Evolutionary conservation across 108 stramenopile species (phyloP).

Genomic region (Asterionellopsis glacialis): DNA sequence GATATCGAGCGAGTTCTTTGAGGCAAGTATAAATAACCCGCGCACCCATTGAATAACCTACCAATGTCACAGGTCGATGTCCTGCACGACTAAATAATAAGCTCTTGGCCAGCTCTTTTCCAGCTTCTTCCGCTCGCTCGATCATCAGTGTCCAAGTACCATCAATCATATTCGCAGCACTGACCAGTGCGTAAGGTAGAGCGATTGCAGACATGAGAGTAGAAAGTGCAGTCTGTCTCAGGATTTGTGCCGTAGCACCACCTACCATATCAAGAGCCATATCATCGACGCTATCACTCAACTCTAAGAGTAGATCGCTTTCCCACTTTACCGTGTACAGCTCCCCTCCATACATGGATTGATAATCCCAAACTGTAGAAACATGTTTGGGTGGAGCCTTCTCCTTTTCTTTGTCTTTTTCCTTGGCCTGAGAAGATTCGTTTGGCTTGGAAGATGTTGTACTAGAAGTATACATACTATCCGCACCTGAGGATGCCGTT

Average conservation of each 20-base stretch:
- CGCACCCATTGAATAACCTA: constrained; percentile 95
- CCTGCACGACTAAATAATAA: constrained; percentile 80
- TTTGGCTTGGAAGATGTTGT: constrained; percentile 8
- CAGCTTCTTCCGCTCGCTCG: constrained; percentile 87
- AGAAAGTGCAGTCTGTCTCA: constrained; percentile 74
- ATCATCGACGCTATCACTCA: constrained; percentile 74
- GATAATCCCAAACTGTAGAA: constrained; percentile 74
- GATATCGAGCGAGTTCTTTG: constrained; percentile 83
- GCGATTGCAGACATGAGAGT: constrained; percentile 76
- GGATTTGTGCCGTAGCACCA: constrained; percentile 61
- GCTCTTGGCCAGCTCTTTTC: constrained; percentile 84
- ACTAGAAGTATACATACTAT: constrained; percentile 20
- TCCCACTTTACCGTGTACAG: constrained; percentile 82
- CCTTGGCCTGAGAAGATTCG: neutral
- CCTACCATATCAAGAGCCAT: constrained; percentile 71
- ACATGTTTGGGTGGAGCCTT: constrained; percentile 56
- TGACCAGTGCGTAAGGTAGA: constrained; percentile 66
- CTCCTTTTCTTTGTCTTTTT: constrained; percentile 14
- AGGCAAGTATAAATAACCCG: constrained; percentile 89
- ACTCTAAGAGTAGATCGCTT: constrained; percentile 60
- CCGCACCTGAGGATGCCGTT: constrained; percentile 4
- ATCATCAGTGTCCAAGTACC: constrained; percentile 88
- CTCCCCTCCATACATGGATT: constrained; percentile 71
- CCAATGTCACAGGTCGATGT: constrained; percentile 85
- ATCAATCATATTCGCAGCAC: constrained; percentile 83